These are phyloP conservation scores for Penicillium arizonense DNA, from an alignment of 495 filamentous ascomycete species.

Conservation along the genomic window DNA sequence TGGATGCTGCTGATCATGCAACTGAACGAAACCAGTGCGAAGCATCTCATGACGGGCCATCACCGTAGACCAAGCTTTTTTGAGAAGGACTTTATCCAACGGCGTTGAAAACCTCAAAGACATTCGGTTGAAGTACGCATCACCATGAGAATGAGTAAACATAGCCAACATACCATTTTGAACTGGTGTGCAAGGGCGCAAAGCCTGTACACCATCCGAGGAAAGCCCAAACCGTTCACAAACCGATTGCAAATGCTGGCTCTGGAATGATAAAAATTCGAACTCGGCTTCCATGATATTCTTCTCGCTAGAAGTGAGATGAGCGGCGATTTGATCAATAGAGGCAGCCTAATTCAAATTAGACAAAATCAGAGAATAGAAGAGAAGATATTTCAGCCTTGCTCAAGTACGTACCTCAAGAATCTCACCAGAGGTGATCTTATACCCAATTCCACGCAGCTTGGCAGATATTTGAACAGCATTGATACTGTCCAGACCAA, in stretches of 20 bases:
- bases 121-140: constrained; percentile 80
- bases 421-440: constrained; percentile 63
- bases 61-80: constrained; percentile 53
- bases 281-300: constrained; percentile 15
- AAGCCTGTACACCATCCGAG: constrained; percentile 17
- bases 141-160: constrained; percentile 63
- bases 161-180: constrained; percentile 81
- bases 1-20: constrained; percentile 42
- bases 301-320: constrained; percentile 16
- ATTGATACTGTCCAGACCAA: constrained; percentile 46
- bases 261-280: constrained; percentile 41
- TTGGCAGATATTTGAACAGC: constrained; percentile 61
- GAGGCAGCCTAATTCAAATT: constrained; percentile 49
- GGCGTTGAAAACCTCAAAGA: constrained; percentile 51
- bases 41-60: constrained; percentile 66
- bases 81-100: constrained; percentile 52
- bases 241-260: constrained; percentile 55
- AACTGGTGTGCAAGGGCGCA: constrained; percentile 57
- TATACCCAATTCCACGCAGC: constrained; percentile 57
- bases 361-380: constrained; percentile 53
- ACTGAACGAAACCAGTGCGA: constrained; percentile 65
- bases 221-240: constrained; percentile 18
- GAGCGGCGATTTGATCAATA: constrained; percentile 24
- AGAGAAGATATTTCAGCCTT: constrained; percentile 22
- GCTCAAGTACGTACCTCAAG: constrained; percentile 44